phyloP scores from a whole-genome alignment of 495 filamentous ascomycete genomes.

The Penicillium samsonianum region DNA sequence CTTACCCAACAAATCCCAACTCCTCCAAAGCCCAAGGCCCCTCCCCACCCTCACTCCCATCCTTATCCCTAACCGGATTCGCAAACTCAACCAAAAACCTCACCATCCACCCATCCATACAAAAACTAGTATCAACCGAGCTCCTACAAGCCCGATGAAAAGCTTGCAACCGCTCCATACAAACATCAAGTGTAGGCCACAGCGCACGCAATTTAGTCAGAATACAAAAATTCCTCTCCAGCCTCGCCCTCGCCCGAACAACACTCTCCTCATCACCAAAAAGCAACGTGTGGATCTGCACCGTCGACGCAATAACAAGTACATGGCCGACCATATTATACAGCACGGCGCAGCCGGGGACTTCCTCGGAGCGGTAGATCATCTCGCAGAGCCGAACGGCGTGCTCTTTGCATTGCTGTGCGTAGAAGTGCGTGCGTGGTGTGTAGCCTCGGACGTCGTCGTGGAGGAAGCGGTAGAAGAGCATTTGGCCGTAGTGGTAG shows the following conservation, averaged over 20 bases:
- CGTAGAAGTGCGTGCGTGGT: slow-evolving; percentile 26
- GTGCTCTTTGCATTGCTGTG: slow-evolving; percentile 38
- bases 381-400: slow-evolving; percentile 38
- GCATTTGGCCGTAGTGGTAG: slow-evolving; percentile 44
- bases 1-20: too few relatives aligned
- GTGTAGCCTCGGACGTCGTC: slow-evolving; percentile 11
- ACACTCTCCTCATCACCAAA: slow-evolving; percentile 32
- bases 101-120: slow-evolving; percentile 47
- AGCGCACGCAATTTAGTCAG: slow-evolving; percentile 31
- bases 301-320: slow-evolving; percentile 42
- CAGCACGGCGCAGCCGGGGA: slow-evolving; percentile 35
- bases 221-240: slow-evolving; percentile 44
- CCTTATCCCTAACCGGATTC: slow-evolving; percentile 3
- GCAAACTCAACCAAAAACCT: slow-evolving; percentile 38
- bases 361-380: slow-evolving; percentile 31
- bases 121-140: slow-evolving; percentile 32
- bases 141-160: slow-evolving; percentile 42
- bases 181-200: slow-evolving; percentile 42
- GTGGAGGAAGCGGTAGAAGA: slow-evolving; percentile 47
- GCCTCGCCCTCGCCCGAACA: slow-evolving; percentile 22
- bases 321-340: slow-evolving; percentile 48
- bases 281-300: slow-evolving; percentile 44
- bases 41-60: neutral
- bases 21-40: slow-evolving; percentile 5
- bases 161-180: slow-evolving; percentile 33